Conservation (phyloP, 108 stramenopile species). For the Nitzschia sp. region DNA sequence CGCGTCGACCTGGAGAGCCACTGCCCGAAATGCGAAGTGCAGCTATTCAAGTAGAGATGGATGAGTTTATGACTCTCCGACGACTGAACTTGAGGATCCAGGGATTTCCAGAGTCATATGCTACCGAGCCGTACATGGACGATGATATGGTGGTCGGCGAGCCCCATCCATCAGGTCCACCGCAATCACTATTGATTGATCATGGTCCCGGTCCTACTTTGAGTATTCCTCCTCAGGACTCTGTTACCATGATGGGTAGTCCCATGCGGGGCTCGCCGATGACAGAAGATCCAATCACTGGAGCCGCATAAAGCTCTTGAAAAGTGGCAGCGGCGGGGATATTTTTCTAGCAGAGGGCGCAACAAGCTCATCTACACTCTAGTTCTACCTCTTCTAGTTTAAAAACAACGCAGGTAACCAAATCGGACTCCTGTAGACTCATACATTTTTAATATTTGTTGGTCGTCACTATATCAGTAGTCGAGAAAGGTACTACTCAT, state of each 20-base stretch:
- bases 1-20: constrained; percentile 77
- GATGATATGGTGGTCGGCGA: constrained; percentile 50
- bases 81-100: constrained; percentile 84
- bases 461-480: too few species aligned
- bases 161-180: constrained; percentile 27
- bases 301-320: constrained; percentile 24
- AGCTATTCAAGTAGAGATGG: constrained; percentile 89
- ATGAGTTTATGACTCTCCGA: constrained; percentile 89
- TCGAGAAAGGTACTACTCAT: too few species aligned
- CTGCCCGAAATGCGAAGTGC: constrained; percentile 83
- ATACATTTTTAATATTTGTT: too few species aligned
- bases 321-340: not conserved
- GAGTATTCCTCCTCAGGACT: constrained; percentile 11
- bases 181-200: not conserved
- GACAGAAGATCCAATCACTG: constrained; percentile 30
- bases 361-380: too few species aligned
- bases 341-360: not conserved
- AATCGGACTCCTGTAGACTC: too few species aligned
- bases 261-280: constrained; percentile 32
- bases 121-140: constrained; percentile 57
- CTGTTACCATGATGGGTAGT: constrained; percentile 13
- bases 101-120: constrained; percentile 88
- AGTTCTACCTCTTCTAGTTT: too few species aligned
- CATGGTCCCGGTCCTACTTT: not conserved
- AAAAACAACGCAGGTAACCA: too few species aligned